Percentiles rank a stretch among this genome's conserved stretches.
These are phyloP conservation scores for Spongispora temasekensis DNA, from an alignment of 1,284 basidiomycete genomes.

Conservation along the genomic window DNA sequence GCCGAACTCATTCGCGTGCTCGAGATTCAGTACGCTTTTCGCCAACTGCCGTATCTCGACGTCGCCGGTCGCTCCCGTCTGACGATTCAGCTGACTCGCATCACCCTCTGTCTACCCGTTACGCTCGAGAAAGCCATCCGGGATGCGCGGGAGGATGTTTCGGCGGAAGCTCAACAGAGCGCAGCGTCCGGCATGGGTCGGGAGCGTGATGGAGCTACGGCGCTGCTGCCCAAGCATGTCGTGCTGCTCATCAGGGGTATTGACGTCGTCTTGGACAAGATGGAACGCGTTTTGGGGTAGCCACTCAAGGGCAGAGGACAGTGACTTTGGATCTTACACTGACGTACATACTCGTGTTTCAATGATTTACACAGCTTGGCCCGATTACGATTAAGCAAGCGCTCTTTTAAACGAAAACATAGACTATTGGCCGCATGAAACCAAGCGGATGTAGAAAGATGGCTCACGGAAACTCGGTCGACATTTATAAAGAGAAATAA, in stretches of 20 bases:
- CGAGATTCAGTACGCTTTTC: constrained; percentile 77
- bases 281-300: constrained; percentile 59
- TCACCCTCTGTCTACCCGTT: constrained; percentile 77
- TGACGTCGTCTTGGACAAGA: constrained; percentile 60
- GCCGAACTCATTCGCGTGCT: constrained; percentile 72
- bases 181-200: too few relatives aligned
- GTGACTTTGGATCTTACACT: too few relatives aligned
- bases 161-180: constrained; percentile 2
- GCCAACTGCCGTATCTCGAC: constrained; percentile 77
- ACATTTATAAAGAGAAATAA: constrained; percentile 39
- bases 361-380: too few relatives aligned
- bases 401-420: constrained; percentile 17
- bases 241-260: constrained; percentile 59
- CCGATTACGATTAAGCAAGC: constrained; percentile 23
- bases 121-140: constrained; percentile 71
- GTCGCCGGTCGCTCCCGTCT: constrained; percentile 75
- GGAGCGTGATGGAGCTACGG: constrained; percentile 5
- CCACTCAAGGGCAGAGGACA: too few relatives aligned
- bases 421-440: constrained; percentile 16
- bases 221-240: constrained; percentile 57
- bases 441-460: background rate
- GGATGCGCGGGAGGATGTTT: constrained; percentile 30
- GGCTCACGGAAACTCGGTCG: constrained; percentile 13
- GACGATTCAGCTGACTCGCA: constrained; percentile 77
- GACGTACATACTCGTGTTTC: background rate